Percentiles rank a stretch among this genome's conserved stretches.
These are phyloP conservation scores for Hansenula sp. DNA, from an alignment of 1,139 yeast species.

Conservation along the genomic window DNA sequence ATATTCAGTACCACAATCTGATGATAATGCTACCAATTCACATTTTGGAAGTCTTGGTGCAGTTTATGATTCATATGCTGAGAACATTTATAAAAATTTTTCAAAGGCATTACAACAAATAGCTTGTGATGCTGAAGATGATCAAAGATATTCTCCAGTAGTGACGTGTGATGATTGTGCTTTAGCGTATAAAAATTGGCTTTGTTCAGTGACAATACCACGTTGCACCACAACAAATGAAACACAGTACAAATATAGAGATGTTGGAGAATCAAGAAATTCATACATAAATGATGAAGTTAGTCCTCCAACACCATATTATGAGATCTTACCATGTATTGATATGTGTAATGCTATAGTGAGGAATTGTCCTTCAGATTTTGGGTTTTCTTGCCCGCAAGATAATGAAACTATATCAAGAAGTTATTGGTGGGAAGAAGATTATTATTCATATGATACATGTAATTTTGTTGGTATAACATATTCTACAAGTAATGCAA, in stretches of 20 bases:
- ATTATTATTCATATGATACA: slow-evolving; percentile 26
- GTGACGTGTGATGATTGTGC: slow-evolving; percentile 71
- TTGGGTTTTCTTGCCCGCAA: slow-evolving; percentile 71
- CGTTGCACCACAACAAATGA: slow-evolving; percentile 59
- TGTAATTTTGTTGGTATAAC: slow-evolving; percentile 47
- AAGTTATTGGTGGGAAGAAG: slow-evolving; percentile 47
- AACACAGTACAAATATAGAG: slow-evolving; percentile 45
- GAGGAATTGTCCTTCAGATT: slow-evolving; percentile 76
- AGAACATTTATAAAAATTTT: slow-evolving; percentile 55
- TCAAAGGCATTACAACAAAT: slow-evolving; percentile 71
- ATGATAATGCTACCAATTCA: slow-evolving; percentile 9
- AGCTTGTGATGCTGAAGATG: slow-evolving; percentile 71
- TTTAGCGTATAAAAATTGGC: slow-evolving; percentile 75
- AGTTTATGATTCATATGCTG: slow-evolving; percentile 64
- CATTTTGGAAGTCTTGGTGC: slow-evolving; percentile 27
- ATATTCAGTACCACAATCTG: slow-evolving; percentile 75
- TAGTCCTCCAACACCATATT: slow-evolving; percentile 58
- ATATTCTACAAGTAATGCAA: neutral
- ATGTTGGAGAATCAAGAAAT: slow-evolving; percentile 55
- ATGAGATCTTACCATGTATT: slow-evolving; percentile 82
- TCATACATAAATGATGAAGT: slow-evolving; percentile 51
- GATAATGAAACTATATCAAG: slow-evolving; percentile 31
- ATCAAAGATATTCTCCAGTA: slow-evolving; percentile 69
- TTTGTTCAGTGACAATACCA: slow-evolving; percentile 88
- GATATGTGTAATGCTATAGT: slow-evolving; percentile 76